phyloP scores from a whole-genome alignment of 2,329 filamentous ascomycete species.

The Fusarium nematophilum region DNA sequence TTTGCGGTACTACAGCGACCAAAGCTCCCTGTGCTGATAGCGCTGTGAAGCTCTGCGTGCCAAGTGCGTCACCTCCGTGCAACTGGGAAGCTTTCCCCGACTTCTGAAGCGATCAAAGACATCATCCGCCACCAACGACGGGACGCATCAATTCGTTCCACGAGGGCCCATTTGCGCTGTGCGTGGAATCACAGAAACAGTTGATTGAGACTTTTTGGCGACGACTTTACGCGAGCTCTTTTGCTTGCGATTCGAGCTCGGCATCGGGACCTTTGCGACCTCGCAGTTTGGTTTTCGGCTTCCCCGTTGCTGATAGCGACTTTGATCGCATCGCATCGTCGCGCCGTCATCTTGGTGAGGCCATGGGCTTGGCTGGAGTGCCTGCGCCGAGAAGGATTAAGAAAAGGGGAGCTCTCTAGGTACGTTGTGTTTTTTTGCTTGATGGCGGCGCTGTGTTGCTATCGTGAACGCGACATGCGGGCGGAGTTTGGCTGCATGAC shows the following conservation, averaged over 20 bases:
- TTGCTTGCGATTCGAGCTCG: slow-evolving; percentile 24
- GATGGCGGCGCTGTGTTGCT: slow-evolving; percentile 8
- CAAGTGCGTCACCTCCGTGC: slow-evolving; percentile 43
- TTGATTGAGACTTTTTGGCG: slow-evolving; percentile 20
- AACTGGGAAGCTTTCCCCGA: slow-evolving; percentile 21
- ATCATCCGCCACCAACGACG: slow-evolving; percentile 22
- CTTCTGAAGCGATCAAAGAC: slow-evolving; percentile 21
- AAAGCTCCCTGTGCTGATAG: slow-evolving; percentile 34
- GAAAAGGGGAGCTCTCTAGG: slow-evolving; percentile 46
- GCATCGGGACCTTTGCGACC: not conserved
- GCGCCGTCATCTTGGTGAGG: slow-evolving; percentile 38
- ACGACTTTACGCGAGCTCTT: slow-evolving; percentile 11
- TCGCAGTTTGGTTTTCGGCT: slow-evolving; percentile 25
- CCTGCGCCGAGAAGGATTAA: slow-evolving; percentile 46
- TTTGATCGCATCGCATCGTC: slow-evolving; percentile 23
- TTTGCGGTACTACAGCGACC: slow-evolving; percentile 30
- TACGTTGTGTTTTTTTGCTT: slow-evolving; percentile 22
- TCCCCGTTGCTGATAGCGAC: too few species aligned
- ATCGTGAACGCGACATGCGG: slow-evolving; percentile 7
- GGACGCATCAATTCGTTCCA: not conserved
- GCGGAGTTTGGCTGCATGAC: slow-evolving; percentile 7
- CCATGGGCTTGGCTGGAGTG: slow-evolving; percentile 50
- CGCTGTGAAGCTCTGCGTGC: slow-evolving; percentile 26
- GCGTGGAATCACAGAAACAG: not conserved
- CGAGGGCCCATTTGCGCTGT: not conserved